A percentile compares a stretch with the other conserved stretches of the same genome.
Evolutionary conservation across 1,139 yeast species (phyloP).

Genomic region (Ogataea hybrid): DNA sequence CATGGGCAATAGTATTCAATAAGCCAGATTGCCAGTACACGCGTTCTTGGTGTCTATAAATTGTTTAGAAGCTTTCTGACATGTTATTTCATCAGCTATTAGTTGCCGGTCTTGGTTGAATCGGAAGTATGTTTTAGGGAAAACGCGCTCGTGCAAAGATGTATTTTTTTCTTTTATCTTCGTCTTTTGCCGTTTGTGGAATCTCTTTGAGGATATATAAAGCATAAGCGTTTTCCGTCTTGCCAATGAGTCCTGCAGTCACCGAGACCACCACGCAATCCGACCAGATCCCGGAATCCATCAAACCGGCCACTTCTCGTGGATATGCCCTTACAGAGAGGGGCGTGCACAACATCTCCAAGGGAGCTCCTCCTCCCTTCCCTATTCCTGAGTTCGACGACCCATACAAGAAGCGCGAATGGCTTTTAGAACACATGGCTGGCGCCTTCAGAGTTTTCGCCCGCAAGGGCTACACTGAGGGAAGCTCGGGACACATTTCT

Average conservation of each 20-base stretch:
- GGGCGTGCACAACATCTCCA: slow-evolving; percentile 51
- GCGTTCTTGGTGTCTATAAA: neutral
- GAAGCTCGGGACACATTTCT: slow-evolving; percentile 79
- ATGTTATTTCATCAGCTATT: neutral
- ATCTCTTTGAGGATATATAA: slow-evolving; percentile 1
- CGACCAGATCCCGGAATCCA: slow-evolving; percentile 15
- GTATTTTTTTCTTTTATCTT: slow-evolving; percentile 5
- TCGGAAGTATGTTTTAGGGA: neutral
- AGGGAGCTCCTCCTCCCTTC: slow-evolving; percentile 48
- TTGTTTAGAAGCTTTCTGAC: neutral
- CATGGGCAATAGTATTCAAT: slow-evolving; percentile 38
- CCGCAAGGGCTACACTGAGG: slow-evolving; percentile 71
- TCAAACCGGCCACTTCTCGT: slow-evolving; percentile 31
- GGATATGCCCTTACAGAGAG: slow-evolving; percentile 38
- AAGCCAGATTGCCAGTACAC: neutral
- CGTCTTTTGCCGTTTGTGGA: slow-evolving; percentile 7
- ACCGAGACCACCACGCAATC: slow-evolving; percentile 8
- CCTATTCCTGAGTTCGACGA: slow-evolving; percentile 52
- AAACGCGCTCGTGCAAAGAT: slow-evolving; percentile 1
- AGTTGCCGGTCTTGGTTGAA: neutral
- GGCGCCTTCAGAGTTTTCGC: slow-evolving; percentile 80
- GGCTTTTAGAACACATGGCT: slow-evolving; percentile 75
- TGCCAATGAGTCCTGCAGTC: slow-evolving; percentile 13
- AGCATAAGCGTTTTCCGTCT: neutral
- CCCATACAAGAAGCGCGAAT: slow-evolving; percentile 51